Evolutionary conservation across 2,329 filamentous ascomycete species (phyloP).

Genomic region (Aspergillus tanneri): DNA sequence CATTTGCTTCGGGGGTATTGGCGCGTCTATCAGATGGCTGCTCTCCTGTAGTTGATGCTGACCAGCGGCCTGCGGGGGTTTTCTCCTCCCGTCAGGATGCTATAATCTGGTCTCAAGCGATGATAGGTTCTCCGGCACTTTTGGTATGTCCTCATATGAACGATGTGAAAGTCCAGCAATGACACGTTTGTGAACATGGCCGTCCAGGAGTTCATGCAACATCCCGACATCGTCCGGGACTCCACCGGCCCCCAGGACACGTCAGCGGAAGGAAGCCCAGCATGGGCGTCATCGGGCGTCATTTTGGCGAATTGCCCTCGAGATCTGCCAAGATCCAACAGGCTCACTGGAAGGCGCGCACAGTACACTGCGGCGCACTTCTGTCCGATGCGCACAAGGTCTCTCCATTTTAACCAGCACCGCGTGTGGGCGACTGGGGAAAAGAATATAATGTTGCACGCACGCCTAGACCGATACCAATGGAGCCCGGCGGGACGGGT

Average conservation of each 20-base stretch:
- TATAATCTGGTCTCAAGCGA: no score
- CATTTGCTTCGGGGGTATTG: no score
- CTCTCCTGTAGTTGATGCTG: no score
- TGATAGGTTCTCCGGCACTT: no score
- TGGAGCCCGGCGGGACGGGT: conserved; percentile 48
- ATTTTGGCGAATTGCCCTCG: conserved; percentile 35
- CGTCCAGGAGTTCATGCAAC: conserved; percentile 38
- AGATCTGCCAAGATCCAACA: no score
- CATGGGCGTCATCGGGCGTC: conserved; percentile 40
- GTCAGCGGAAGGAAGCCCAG: conserved; percentile 50
- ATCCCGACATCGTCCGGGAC: conserved; percentile 44
- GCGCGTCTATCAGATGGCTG: no score
- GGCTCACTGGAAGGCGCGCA: no score
- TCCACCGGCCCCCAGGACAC: conserved; percentile 50
- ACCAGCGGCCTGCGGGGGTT: no score
- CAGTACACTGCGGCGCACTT: no score
- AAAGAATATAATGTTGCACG: conserved; percentile 50
- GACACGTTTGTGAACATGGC: conserved; percentile 37
- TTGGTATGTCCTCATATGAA: no score
- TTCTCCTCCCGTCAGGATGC: no score
- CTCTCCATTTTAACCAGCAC: conserved; percentile 39
- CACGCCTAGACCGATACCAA: conserved; percentile 49
- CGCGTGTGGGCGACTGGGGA: conserved; percentile 48
- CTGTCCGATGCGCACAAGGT: no score
- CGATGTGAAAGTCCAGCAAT: conserved; percentile 49